These are phyloP conservation scores for Amaranthus tricolor DNA, from an alignment of 179 eudicot genomes.

Conservation along the genomic window DNA sequence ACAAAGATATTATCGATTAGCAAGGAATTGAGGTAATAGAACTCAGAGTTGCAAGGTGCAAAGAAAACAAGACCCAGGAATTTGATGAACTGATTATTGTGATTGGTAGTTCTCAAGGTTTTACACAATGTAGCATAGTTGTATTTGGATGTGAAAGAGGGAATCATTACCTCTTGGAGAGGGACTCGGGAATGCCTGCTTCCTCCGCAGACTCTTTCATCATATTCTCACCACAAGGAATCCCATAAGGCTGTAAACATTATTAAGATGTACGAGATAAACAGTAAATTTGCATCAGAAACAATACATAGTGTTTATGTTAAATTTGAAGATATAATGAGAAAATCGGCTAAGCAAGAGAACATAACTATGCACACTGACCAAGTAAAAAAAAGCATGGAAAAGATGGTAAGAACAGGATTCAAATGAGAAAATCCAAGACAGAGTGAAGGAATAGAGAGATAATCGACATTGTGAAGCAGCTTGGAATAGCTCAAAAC, in stretches of 20 bases:
- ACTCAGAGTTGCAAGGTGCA: neutral
- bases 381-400: neutral
- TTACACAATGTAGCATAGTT: neutral
- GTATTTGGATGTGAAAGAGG: neutral
- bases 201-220: slow-evolving; percentile 86
- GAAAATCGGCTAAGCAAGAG: neutral
- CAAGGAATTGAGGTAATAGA: too few species aligned
- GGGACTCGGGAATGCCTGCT: slow-evolving; percentile 72
- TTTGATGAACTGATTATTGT: neutral
- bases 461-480: neutral
- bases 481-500: neutral
- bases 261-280: slow-evolving; percentile 17
- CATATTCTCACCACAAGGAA: slow-evolving; percentile 64
- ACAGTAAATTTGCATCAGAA: neutral
- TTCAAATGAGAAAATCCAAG: neutral
- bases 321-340: neutral
- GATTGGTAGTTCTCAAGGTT: neutral
- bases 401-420: neutral
- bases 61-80: neutral
- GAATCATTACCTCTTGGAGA: slow-evolving; percentile 49
- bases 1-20: slow-evolving; percentile 14
- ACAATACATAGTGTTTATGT: neutral
- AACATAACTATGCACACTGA: neutral
- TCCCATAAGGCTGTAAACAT: slow-evolving; percentile 68
- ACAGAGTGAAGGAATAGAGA: neutral